Evolutionary conservation across 2,329 filamentous ascomycete genomes (phyloP), one percentile per base, ranked within the genome.

Genomic region (Aspergillus pseudoterreus): DNA sequence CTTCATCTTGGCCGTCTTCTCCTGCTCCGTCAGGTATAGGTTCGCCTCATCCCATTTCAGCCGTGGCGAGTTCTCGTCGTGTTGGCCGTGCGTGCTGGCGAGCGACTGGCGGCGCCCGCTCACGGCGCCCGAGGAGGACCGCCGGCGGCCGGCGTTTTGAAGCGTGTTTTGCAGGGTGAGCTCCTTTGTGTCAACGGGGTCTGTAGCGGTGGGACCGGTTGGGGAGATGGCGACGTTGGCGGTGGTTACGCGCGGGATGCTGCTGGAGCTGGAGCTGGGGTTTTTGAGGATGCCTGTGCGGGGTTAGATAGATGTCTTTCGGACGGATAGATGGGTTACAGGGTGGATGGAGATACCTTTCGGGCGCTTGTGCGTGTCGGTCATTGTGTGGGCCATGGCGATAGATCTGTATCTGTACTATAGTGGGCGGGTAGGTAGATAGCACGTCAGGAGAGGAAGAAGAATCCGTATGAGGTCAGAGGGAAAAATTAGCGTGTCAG

Each of bases 21-120:
- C 90, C 73, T 97, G 92, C 75, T 99, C 94, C 6, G 94, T 94
- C 48, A 99, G 82, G 74, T 96, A 99, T 30, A 99, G 82, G 68
- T 99, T 99, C 43, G 90, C 94, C 77, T 99, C 94, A 71, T 99
- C 94, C 94, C 94, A 99, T 76, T 96, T 96, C 61, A 99, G 80
- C 56, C 91, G 86, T 57, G 88, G 87, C 52, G 82, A 85, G 51
- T 78, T 79, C 45, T 84, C 80, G 46, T 83, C 81, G 15, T 77
- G 70, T 15, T 78, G 14, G 15, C 39, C 19, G 19, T 42, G 71
- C 32, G 77, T 75, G 54, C 75, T 69, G 48, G 71, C 74, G 54
- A 72, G 72, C 1, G 88, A 92, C 58, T 86, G 86, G 46, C 90
- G 86, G 50, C 90, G 87, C 4, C 83, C 83, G 35, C 14, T 6